phyloP scores from a whole-genome alignment of 768 basidiomycete species.

The Lepiota brunneoincarnata region DNA sequence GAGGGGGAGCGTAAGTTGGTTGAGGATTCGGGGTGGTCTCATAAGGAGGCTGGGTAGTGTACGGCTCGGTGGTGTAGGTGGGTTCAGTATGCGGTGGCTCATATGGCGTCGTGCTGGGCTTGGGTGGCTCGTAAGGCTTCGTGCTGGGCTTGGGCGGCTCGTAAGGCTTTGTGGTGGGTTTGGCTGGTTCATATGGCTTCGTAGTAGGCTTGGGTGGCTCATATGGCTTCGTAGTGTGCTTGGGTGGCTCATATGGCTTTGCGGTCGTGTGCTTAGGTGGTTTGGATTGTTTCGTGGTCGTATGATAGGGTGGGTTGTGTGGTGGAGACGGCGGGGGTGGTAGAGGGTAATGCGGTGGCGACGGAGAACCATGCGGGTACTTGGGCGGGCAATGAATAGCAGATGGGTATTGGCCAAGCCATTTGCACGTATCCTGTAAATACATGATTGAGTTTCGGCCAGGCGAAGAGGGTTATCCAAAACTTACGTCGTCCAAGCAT shows the following conservation, averaged over 20 bases:
- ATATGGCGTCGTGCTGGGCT: too few species aligned
- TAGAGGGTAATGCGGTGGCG: not conserved
- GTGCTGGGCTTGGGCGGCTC: constrained; percentile 9
- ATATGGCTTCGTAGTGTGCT: not conserved
- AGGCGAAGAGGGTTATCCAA: constrained; percentile 1
- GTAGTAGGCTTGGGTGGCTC: not conserved
- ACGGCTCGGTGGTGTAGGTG: too few species aligned
- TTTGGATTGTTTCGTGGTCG: too few species aligned
- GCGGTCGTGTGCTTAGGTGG: too few species aligned
- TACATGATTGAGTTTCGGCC: not conserved
- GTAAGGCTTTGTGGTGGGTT: not conserved
- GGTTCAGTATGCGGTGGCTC: too few species aligned
- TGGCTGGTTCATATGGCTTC: too few species aligned
- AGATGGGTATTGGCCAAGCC: constrained; percentile 30
- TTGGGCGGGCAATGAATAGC: constrained; percentile 34
- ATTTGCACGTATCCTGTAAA: constrained; percentile 32
- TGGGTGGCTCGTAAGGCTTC: too few species aligned
- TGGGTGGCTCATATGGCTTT: too few species aligned
- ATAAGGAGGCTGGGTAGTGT: constrained; percentile 6
- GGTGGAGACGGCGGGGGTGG: not conserved
- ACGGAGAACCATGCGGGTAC: constrained; percentile 16
- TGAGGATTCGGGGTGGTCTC: constrained; percentile 1
- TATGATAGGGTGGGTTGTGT: not conserved
- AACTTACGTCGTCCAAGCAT: constrained; percentile 29
- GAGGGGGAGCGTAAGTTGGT: too few species aligned